Evolutionary conservation across 192 early-diverging fungal species (phyloP), one percentile per base, ranked within the genome.

Genomic region (Helicostylum pulchrum): DNA sequence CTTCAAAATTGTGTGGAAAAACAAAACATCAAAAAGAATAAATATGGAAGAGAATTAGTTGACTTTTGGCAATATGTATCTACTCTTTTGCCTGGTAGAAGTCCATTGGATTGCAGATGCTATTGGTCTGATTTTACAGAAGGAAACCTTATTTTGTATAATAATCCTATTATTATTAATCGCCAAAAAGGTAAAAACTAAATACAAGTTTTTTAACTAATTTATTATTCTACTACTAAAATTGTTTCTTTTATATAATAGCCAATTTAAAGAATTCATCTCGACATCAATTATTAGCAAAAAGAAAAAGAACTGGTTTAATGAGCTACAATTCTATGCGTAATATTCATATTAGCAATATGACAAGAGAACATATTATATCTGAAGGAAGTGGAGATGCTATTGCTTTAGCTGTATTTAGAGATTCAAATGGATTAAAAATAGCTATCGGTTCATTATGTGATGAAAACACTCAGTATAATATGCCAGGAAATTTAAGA

Each of bases 401-500:
- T 14, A 19, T 68, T n/a, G 49, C 56, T 31, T 50, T 68, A 32
- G 50, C 46, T 14, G 46, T 62, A 11, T 50, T 34, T 23, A 14
- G 21, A 62, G 51, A 62, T 10, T 14, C 6, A 14, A 43, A 12
- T 19, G 17, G 30, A 19, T 43, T 17, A 59, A 59, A 49, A 11
- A 26, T 68, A 47, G 60, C 42, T 11, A 39, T 56, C 8, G 67
- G 67, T 4, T 61, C 50, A n/a, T 17, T 60, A 11, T 68, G 67
- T 21, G 58, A 68, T 39, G 58, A 51, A 12, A 31, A 68, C n/a
- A 2, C 53, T 15, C 49, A 53, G 14, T 68, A 68, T 32, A 68
- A 68, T 34, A 31, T 61, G 15, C 56, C 56, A n/a, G 67, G 67
- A 2, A 68, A 68, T 62, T 34, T 68, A 17, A n/a, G 67, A 39